phyloP scores from a whole-genome alignment of 495 filamentous ascomycete species.

The Penicillium cosmopolitanum region DNA sequence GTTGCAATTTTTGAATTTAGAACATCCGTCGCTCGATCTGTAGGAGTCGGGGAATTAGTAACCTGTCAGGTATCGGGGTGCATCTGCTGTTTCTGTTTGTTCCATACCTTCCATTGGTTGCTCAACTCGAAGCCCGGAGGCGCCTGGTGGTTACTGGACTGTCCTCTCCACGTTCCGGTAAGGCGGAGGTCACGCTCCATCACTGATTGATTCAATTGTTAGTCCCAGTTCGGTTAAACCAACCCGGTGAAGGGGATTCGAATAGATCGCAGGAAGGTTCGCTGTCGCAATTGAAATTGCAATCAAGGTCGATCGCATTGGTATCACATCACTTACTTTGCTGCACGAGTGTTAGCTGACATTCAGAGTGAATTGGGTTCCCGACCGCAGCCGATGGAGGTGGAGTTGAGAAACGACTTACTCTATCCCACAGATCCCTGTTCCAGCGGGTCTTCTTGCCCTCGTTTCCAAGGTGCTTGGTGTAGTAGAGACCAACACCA shows the following conservation, averaged over 20 bases:
- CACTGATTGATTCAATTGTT: constrained; percentile 64
- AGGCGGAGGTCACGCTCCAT: constrained; percentile 93
- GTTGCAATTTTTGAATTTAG: constrained; percentile 36
- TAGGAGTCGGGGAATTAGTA: constrained; percentile 17
- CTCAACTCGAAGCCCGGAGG: constrained; percentile 90
- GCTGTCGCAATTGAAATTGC: not conserved
- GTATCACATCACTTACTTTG: constrained; percentile 65
- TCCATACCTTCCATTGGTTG: constrained; percentile 88
- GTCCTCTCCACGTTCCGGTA: constrained; percentile 83
- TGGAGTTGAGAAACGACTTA: constrained; percentile 48
- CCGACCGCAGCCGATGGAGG: constrained; percentile 35
- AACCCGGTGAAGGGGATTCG: no score
- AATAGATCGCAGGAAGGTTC: not conserved
- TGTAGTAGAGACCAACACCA: constrained; percentile 72
- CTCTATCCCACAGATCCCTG: constrained; percentile 90
- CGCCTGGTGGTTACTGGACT: constrained; percentile 77
- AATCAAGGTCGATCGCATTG: not conserved
- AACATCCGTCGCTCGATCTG: constrained; percentile 49
- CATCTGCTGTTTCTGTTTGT: not conserved
- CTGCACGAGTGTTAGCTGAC: constrained; percentile 54
- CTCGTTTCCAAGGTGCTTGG: constrained; percentile 81
- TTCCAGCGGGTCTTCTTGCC: constrained; percentile 84
- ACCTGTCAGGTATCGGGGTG: not conserved
- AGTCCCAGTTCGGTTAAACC: not conserved
- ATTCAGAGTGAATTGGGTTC: constrained; percentile 18